Evolutionary conservation across 306 rosid species (phyloP), one percentile per base, ranked within the genome.

Genomic region (Quercus ilex): DNA sequence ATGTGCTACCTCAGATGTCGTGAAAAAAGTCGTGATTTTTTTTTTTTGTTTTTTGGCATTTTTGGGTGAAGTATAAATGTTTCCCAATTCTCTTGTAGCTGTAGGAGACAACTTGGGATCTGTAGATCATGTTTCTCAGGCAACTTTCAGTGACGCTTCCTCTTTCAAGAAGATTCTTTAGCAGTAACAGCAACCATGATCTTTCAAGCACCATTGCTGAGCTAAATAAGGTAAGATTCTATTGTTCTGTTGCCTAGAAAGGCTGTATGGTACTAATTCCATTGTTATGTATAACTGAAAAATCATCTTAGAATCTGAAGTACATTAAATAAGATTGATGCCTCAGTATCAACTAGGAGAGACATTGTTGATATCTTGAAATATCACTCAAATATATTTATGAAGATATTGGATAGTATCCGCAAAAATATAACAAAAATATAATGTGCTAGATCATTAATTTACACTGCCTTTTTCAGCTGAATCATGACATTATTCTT

Each of bases 181-280:
- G 90, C 87, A 81, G 88, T 76, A 79, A 74, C 78, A 74, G 55
- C 53, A 78, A 70, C 87, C 84, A 76, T 79, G 91, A 90, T 74
- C 85, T 83, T 84, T 69, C 86, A 53, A 86, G 64, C 81, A 76
- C 88, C 21, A 91, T 94, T 74, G 83, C 85, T 51, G 97, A 92
- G 81, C 92, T 94, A 76, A 92, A 94, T 83, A 84, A 91, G 90
- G 98, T 92, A 73, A 51, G 31, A 1, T 30, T 13, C 30, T 75
- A 55, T 38, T 19, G 6, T 65, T 75, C 43, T 43, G 31, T 46
- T 57, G 20, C 65, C 5, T 55, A 62, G 60, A 15, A 74, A 33
- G 55, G 2, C 17, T 59, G 31, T 8, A 23, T 15, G 41, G 6
- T 72, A 10, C 52, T 4, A 20, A 19, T 28, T 55, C 26, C 69